Evolutionary conservation across 257 asterid genomes (phyloP), one percentile per base, ranked within the genome.

Genomic region (Petunia axillaris): DNA sequence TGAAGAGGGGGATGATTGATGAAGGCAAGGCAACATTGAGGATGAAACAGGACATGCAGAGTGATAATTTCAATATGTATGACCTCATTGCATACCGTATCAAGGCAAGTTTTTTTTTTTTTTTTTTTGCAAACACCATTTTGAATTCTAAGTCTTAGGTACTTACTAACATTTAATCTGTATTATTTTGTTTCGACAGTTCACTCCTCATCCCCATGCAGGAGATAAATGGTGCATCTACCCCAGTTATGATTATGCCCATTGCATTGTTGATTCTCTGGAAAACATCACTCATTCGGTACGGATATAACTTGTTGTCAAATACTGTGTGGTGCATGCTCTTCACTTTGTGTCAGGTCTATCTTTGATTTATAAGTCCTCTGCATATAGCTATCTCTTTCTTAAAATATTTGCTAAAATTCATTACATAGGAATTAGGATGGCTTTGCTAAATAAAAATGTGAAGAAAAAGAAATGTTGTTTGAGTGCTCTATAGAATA

Each of bases 151-250:
- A 37, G 0, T 52, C 57, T 48, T 44, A 25, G 77, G 8, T 44
- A 60, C 65, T 79, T 60, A 40, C 87, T 80, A 76, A 67, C n/a
- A 6, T 67, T 80, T 81, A 54, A 36, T 44, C 59, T 55, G 8
- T 83, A 62, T 84, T 66, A 14, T 83, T 79, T 37, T 79, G 55
- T 53, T 80, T 84, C 81, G 88, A 76, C 93, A 96, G 99, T 92
- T 91, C 83, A 92, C 97, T 35, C 98, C 97, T 85, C 99, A 96
- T 86, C 99, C 99, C 8, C 98, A 96, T 64, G 99, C 98, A 2
- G 98, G 99, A 74, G 98, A 96, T 89, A 92, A 90, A 59, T 96
- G 99, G 98, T 94, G 98, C 86, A 96, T 96, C 85, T 96, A 96
- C 84, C 98, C 99, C 10, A 96, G 99, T 82, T 94, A 96, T 88